These are phyloP conservation scores for Hypomyces rosellus DNA, from an alignment of 2,329 filamentous ascomycete species.

Conservation along the genomic window DNA sequence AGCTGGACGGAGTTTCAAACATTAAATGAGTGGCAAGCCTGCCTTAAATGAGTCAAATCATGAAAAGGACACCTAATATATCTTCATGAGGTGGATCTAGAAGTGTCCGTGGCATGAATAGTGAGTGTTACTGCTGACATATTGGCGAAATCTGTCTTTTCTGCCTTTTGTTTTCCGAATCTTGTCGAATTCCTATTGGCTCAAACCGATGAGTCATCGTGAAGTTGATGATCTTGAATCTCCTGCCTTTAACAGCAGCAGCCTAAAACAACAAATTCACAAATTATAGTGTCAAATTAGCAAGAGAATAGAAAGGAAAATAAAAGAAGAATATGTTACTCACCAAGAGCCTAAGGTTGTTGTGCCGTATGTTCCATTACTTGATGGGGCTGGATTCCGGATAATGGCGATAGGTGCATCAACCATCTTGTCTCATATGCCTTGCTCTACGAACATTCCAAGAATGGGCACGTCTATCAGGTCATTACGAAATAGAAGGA, in stretches of 20 bases:
- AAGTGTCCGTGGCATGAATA: background rate
- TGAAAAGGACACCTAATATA: constrained; percentile 15
- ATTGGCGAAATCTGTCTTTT: constrained; percentile 9
- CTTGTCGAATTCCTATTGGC: constrained; percentile 13
- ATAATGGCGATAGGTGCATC: too few species aligned
- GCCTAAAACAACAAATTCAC: background rate
- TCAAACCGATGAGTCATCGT: constrained; percentile 3
- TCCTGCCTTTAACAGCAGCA: too few species aligned
- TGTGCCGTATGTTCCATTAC: too few species aligned
- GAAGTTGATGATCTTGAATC: background rate
- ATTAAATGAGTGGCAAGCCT: background rate
- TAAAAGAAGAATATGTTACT: too few species aligned
- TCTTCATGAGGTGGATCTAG: constrained; percentile 6
- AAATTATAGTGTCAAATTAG: too few species aligned
- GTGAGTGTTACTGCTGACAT: constrained; percentile 1
- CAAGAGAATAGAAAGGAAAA: too few species aligned
- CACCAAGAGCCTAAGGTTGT: too few species aligned
- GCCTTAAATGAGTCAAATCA: constrained; percentile 12
- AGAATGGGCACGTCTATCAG: too few species aligned
- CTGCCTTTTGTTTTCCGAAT: constrained; percentile 1
- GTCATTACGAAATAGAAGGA: too few species aligned
- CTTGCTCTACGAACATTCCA: too few species aligned
- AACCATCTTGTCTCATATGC: too few species aligned
- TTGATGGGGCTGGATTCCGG: too few species aligned
- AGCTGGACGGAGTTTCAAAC: background rate